Percentiles rank a stretch among this genome's conserved stretches.
Evolutionary conservation across 306 rosid species (phyloP).

Genomic region (Abrus pulchellus): DNA sequence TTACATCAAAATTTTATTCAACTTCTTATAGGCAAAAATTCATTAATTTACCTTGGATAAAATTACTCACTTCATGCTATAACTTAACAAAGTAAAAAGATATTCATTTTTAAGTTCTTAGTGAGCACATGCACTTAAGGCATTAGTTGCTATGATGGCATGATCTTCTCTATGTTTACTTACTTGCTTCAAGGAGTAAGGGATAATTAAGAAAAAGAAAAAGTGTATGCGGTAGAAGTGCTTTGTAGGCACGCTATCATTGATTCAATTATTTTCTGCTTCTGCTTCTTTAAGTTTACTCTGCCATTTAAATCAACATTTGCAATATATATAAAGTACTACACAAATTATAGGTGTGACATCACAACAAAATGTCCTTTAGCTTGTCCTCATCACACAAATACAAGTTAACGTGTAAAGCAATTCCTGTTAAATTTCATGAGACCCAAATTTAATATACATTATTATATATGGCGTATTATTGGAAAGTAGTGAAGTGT

Average conservation of each 20-base stretch:
- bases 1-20: too few relatives aligned
- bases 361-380: background rate
- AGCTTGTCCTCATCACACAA: background rate
- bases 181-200: background rate
- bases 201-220: background rate
- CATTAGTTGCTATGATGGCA: background rate
- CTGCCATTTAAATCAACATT: conserved; percentile 26
- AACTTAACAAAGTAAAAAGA: too few relatives aligned
- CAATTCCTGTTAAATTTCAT: background rate
- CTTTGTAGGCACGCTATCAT: conserved; percentile 48
- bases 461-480: background rate
- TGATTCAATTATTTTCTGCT: conserved; percentile 39
- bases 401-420: background rate
- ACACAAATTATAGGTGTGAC: background rate
- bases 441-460: background rate
- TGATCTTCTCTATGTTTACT: conserved; percentile 34
- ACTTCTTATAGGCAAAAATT: too few relatives aligned
- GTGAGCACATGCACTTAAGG: too few relatives aligned
- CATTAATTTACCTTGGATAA: too few relatives aligned
- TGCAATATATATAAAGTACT: background rate
- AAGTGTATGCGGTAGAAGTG: conserved; percentile 31
- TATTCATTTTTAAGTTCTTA: too few relatives aligned
- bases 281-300: conserved; percentile 21
- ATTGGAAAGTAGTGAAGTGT: background rate
- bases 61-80: too few relatives aligned